phyloP scores from a whole-genome alignment of 805 yeast genomes.

The Yamadazyma sp. region DNA sequence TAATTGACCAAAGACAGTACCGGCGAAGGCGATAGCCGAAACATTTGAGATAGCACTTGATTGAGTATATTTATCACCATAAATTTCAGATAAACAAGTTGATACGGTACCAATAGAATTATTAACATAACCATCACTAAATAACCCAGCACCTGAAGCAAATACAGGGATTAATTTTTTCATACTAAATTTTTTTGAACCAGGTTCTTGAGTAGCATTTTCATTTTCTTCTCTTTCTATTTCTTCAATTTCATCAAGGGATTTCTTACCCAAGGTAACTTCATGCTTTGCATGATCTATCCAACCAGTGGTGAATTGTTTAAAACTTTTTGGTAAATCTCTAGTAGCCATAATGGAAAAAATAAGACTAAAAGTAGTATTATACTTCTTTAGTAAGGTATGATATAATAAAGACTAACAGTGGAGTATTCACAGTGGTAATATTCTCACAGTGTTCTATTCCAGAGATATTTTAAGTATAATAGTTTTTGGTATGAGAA shows the following conservation, averaged over 20 bases:
- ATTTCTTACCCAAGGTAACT: constrained; percentile 34
- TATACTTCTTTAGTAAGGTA: neutral
- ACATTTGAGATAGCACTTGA: constrained; percentile 78
- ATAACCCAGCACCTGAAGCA: constrained; percentile 88
- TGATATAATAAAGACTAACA: neutral
- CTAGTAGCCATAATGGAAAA: constrained; percentile 44
- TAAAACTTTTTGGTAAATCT: constrained; percentile 47
- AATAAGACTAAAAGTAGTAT: no score
- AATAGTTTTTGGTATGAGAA: no score
- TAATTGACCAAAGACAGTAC: constrained; percentile 86
- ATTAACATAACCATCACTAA: constrained; percentile 91
- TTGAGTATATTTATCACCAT: constrained; percentile 57
- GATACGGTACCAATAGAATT: constrained; percentile 78
- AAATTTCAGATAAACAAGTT: constrained; percentile 63
- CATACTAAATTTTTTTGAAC: constrained; percentile 15
- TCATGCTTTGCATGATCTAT: constrained; percentile 39
- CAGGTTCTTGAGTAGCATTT: neutral
- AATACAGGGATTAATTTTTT: constrained; percentile 57
- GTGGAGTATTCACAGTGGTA: neutral
- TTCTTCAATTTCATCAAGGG: constrained; percentile 22
- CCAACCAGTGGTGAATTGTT: constrained; percentile 42
- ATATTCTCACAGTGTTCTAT: neutral
- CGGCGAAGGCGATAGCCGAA: constrained; percentile 85
- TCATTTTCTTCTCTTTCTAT: constrained; percentile 11
- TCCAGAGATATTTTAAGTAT: neutral